Base-by-base conservation (phyloP, 139 green algal species). In the Chlamydomonas eustigma region DNA sequence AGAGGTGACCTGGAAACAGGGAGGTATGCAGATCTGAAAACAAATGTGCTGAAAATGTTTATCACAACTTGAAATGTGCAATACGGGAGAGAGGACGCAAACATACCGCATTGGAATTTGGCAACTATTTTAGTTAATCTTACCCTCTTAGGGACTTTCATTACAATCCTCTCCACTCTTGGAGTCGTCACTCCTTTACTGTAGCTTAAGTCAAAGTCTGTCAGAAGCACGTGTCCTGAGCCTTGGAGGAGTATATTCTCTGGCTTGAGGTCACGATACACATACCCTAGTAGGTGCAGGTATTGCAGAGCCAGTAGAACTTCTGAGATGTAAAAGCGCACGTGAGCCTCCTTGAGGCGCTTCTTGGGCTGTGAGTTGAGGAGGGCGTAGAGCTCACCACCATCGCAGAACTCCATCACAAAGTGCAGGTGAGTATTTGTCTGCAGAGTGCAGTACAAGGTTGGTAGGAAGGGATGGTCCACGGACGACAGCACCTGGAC, bases 241-340 rank as follows among this genome's bases (percentile, higher is more conserved):
- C 81, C 74, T 69, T 93, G 88, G 65, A 99, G 79, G 71, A 99
- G 84, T 74, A 99, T 96, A 88, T 99, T 99, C 87, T 99, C 96
- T 1, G 95, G 95, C 89, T 99, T 99, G 18, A 99, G 87, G 81
- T 99, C 96, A 4, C 94, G 80, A 83, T 99, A 99, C 50, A 99
- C 86, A 76, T 94, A 96, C 51, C 94, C 95, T 68, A 93, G 89
- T 44, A 98, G 84, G 85, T 99, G 96, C 50, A 99, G 87, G 83
- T 98, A 98, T 88, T 99, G 94, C 78, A 99, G 88, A 50, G 95
- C 92, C n/a, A 97, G 44, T 44, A 98, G 84, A 58, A 99, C 65
- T 90, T 99, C 93, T 1, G 92, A 85, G 3, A 83, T 88, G 81
- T 98, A 98, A 82, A 98, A 97, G 44, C 84, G 87, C 50, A 92